A percentile compares a stretch with the other conserved stretches of the same genome.
Evolutionary conservation across 2,329 filamentous ascomycete genomes (phyloP).

Genomic region (Ilyonectria mors-panacis): DNA sequence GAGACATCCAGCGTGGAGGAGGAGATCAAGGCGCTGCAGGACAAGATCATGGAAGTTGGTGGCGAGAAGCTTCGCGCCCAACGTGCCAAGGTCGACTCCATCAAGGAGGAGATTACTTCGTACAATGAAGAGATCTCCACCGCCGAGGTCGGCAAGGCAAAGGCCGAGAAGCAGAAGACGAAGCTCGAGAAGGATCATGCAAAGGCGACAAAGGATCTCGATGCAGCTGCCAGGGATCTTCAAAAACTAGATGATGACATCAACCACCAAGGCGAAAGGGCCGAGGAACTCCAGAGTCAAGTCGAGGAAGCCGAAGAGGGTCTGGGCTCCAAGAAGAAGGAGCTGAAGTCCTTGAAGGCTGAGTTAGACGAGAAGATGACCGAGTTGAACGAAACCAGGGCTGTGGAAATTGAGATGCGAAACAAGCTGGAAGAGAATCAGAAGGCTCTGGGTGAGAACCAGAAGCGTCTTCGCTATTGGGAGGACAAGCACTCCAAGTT

Average conservation of each 20-base stretch:
- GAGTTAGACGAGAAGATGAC: conserved; percentile 89
- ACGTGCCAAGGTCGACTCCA: conserved; percentile 88
- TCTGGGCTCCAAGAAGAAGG: conserved; percentile 83
- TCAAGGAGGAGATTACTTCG: conserved; percentile 88
- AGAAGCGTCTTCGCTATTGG: conserved; percentile 89
- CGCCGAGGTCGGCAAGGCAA: conserved; percentile 89
- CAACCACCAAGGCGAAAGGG: conserved; percentile 80
- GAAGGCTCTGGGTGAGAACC: conserved; percentile 88
- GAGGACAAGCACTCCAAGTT: conserved; percentile 91
- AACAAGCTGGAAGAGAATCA: conserved; percentile 98
- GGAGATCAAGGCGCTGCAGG: conserved; percentile 92
- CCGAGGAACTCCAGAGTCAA: conserved; percentile 78
- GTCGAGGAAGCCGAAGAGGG: conserved; percentile 88
- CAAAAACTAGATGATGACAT: conserved; percentile 86
- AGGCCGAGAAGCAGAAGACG: conserved; percentile 90
- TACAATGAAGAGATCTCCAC: conserved; percentile 87
- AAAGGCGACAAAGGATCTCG: conserved; percentile 85
- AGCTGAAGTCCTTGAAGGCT: conserved; percentile 83
- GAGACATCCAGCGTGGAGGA: conserved; percentile 93
- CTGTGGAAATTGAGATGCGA: conserved; percentile 95
- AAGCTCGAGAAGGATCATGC: conserved; percentile 89
- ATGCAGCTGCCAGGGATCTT: conserved; percentile 78
- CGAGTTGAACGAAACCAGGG: conserved; percentile 90
- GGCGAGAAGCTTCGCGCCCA: conserved; percentile 93
- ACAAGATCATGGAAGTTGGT: conserved; percentile 98